Conservation (phyloP, 106 monocot species). For the Ottelia alismoides region DNA sequence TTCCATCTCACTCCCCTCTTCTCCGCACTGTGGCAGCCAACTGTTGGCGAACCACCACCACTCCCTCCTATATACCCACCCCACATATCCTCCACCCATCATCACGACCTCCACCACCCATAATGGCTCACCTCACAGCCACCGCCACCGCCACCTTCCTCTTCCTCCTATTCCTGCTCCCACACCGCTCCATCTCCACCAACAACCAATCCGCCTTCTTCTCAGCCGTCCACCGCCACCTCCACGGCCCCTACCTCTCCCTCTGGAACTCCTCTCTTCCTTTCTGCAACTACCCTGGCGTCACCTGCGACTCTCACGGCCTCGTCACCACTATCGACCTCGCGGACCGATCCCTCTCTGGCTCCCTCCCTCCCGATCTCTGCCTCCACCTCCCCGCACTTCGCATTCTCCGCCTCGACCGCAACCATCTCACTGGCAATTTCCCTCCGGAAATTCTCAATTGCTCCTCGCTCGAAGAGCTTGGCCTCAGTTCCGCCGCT, state of each 20-base stretch:
- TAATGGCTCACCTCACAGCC: no score
- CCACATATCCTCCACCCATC: no score
- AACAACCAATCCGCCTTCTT: constrained; percentile 38
- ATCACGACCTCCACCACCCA: no score
- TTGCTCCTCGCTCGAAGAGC: constrained; percentile 55
- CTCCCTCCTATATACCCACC: no score
- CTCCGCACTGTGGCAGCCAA: no score
- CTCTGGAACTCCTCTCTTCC: constrained; percentile 27
- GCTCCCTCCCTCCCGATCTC: constrained; percentile 48
- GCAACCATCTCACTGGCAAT: constrained; percentile 35
- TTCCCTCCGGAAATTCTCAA: constrained; percentile 55
- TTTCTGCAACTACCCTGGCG: constrained; percentile 48
- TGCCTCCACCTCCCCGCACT: constrained; percentile 53
- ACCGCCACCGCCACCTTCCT: no score
- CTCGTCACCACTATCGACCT: constrained; percentile 44
- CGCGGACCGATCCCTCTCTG: constrained; percentile 43
- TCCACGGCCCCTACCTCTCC: constrained; percentile 34
- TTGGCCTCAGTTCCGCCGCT: constrained; percentile 44
- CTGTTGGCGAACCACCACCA: no score
- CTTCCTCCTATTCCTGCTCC: constrained; percentile 7
- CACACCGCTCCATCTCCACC: neutral
- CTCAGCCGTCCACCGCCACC: constrained; percentile 49
- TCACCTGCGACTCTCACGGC: constrained; percentile 41
- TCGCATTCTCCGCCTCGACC: constrained; percentile 31
- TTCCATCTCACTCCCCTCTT: no score